These are phyloP conservation scores for Lasiosphaeria ovina DNA, from an alignment of 495 filamentous ascomycete genomes.

Conservation along the genomic window DNA sequence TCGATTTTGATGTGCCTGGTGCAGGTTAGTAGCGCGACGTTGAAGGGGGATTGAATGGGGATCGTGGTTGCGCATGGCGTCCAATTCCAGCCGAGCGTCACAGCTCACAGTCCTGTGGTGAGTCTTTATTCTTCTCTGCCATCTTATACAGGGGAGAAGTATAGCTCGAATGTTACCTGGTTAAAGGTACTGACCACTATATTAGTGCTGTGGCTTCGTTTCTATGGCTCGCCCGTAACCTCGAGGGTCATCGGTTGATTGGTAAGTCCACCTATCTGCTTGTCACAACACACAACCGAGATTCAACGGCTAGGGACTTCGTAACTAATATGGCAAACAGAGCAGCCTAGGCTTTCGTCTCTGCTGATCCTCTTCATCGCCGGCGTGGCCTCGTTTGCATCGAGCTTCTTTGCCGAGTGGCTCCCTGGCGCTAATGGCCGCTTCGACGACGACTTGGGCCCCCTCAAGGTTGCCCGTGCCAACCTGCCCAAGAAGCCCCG, in stretches of 20 bases:
- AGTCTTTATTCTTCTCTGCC: slow-evolving; percentile 11
- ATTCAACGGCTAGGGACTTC: too few species aligned
- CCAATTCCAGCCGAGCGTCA: slow-evolving; percentile 29
- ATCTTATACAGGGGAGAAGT: too few species aligned
- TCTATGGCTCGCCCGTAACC: slow-evolving; percentile 41
- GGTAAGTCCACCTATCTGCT: slow-evolving; percentile 23
- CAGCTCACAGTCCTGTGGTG: slow-evolving; percentile 43
- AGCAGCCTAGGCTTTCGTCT: slow-evolving; percentile 44
- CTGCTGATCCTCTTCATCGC: slow-evolving; percentile 35
- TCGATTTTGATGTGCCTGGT: too few species aligned
- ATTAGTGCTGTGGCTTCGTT: slow-evolving; percentile 44
- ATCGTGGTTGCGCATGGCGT: slow-evolving; percentile 4
- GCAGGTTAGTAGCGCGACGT: too few species aligned
- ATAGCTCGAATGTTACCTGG: too few species aligned
- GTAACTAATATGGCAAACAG: slow-evolving; percentile 18
- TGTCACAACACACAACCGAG: not conserved
- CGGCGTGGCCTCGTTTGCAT: slow-evolving; percentile 34
- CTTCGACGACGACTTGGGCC: slow-evolving; percentile 41
- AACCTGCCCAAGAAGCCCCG: slow-evolving; percentile 43
- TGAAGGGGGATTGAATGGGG: too few species aligned
- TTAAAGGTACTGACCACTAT: not conserved
- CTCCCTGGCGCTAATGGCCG: slow-evolving; percentile 46
- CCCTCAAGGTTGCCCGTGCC: slow-evolving; percentile 27
- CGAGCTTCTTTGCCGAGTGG: slow-evolving; percentile 42
- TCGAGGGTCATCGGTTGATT: slow-evolving; percentile 47